Evolutionary conservation across 495 filamentous ascomycete genomes (phyloP).

Genomic region (Jackrogersella multiformis): DNA sequence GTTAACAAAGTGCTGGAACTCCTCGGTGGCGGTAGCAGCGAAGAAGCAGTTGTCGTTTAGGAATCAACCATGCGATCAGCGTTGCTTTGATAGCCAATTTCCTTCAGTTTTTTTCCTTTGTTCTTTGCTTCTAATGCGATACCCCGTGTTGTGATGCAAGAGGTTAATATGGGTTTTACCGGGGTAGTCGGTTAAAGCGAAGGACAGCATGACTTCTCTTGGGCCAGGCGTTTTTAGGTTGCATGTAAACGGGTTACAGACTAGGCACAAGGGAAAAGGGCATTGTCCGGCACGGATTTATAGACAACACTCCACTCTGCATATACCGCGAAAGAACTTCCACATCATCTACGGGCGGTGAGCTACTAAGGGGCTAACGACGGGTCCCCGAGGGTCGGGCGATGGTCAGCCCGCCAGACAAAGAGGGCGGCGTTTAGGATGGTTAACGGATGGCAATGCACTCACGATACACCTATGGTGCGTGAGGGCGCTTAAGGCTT

Average conservation of each 20-base stretch:
- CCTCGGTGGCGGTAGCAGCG: slow-evolving; percentile 68
- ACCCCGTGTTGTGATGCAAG: slow-evolving; percentile 47
- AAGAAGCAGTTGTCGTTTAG: slow-evolving; percentile 39
- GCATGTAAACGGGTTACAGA: slow-evolving; percentile 35
- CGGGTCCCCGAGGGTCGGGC: slow-evolving; percentile 12
- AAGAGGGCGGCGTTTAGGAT: slow-evolving; percentile 12
- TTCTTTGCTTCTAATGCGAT: slow-evolving; percentile 50
- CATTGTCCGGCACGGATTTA: slow-evolving; percentile 42
- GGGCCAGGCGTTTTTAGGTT: slow-evolving; percentile 40
- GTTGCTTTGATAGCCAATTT: slow-evolving; percentile 6
- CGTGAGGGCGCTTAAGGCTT: slow-evolving; percentile 5
- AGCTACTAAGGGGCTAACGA: background rate
- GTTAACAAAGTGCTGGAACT: slow-evolving; percentile 91
- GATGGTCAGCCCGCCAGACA: slow-evolving; percentile 16
- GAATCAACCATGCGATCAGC: background rate
- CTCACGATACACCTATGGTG: slow-evolving; percentile 4
- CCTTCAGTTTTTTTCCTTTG: slow-evolving; percentile 38
- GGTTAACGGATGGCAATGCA: slow-evolving; percentile 17
- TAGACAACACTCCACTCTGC: slow-evolving; percentile 50
- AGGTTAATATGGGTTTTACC: slow-evolving; percentile 26
- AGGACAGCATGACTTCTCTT: slow-evolving; percentile 23
- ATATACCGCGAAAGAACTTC: slow-evolving; percentile 44
- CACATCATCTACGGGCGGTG: slow-evolving; percentile 15
- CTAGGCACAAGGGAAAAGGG: slow-evolving; percentile 34
- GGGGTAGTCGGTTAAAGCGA: slow-evolving; percentile 43